Evolutionary conservation across 148 eudicot genomes (phyloP).

Genomic region (Amaranthus hypochondriacus): DNA sequence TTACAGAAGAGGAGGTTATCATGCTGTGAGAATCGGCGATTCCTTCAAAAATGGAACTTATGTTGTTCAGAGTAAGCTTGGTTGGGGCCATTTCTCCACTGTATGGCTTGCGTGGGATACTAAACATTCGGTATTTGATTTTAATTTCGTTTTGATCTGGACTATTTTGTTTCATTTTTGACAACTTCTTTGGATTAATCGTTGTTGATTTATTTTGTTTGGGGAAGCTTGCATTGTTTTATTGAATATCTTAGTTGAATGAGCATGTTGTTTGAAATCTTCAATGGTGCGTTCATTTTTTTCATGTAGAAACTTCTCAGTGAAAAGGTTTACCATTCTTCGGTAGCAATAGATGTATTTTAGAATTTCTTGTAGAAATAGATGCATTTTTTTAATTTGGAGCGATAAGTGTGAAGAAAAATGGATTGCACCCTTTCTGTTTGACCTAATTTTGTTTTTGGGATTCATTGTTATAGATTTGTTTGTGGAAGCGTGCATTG

Average conservation of each 20-base stretch:
- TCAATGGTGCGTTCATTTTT: not conserved
- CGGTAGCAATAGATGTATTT: no score
- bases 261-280: not conserved
- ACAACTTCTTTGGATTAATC: not conserved
- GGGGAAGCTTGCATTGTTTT: conserved; percentile 2
- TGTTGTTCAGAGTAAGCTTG: conserved; percentile 75
- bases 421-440: not conserved
- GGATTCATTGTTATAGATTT: not conserved
- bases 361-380: no score
- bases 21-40: conserved; percentile 73
- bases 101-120: conserved; percentile 95
- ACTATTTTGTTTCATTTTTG: conserved; percentile 4
- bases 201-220: not conserved
- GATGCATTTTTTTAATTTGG: no score
- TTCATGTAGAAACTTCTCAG: not conserved
- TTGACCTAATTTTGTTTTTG: not conserved
- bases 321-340: not conserved
- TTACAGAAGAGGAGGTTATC: conserved; percentile 64
- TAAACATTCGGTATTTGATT: conserved; percentile 28
- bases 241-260: not conserved
- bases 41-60: conserved; percentile 60
- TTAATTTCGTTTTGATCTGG: not conserved
- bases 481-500: not conserved
- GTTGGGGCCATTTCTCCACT: conserved; percentile 94
- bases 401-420: no score